Evolutionary conservation across 2,329 filamentous ascomycete species (phyloP), one percentile per base, ranked within the genome.

Genomic region (Diaporthe longicolla): DNA sequence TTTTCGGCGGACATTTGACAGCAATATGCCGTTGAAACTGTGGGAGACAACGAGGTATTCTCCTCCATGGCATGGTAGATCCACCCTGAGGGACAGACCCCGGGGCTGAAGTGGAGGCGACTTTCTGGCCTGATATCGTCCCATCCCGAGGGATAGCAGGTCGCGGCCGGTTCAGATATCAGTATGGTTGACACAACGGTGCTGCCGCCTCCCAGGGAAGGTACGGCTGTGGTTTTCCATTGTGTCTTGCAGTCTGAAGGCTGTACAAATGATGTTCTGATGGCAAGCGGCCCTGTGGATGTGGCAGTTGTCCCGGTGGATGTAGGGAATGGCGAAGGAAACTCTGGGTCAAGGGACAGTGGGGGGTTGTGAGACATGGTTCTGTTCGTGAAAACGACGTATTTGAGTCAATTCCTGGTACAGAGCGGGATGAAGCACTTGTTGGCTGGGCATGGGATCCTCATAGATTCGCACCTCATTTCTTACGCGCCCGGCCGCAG

Each of bases 241-340:
- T 43, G 57, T n/a, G 57, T 19, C 57, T 61, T 61, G 35, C 57
- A 61, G 57, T 61, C 35, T 4, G 35, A 43, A 26, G 57, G 35
- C n/a, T 61, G 57, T 37, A 61, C 35, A n/a, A 61, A 61, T 19
- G 37, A n/a, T 13, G 57, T 61, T 37, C 35, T 61, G 35, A 61
- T 61, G 21, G 57, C 57, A 8, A 61, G n/a, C 13, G n/a, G 57
- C n/a, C 57, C 35, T 3, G 57, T 61, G n/a, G 37, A 43, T 26
- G 35, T 43, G 24, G 57, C 13, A 37, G n/a, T 26, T 37, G 35
- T 37, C 9, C 35, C 35, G 10, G 35, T 37, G 35, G 35, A 37
- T 10, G 35, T 37, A 13, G 35, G 35, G 10, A 37, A 37, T 37
- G 35, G 35, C 35, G 35, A 10, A 11, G 9, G 10, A 13, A 37